Evolutionary conservation across 768 basidiomycete species (phyloP), one percentile per base, ranked within the genome.

Genomic region (Mycena sanguinolenta): DNA sequence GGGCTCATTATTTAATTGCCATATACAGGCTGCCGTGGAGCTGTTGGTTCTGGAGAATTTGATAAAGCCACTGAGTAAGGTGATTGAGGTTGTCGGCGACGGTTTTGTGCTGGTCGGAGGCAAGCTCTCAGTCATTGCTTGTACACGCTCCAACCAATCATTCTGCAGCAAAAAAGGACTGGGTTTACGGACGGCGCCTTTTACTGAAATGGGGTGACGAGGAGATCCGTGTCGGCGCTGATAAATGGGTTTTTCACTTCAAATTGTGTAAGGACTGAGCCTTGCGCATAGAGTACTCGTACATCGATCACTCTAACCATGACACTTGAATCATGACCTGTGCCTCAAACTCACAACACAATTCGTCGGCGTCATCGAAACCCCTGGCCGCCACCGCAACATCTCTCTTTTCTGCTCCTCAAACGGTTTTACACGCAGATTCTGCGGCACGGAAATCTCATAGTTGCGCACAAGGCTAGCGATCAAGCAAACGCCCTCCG

Each of bases 391-490:
- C 85, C 85, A 88, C 17, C 76, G 67, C 19, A 84, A 67, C n/a
- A 87, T 28, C 1, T 44, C 54, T 23, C 74, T 67, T 64, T 80
- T 80, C 67, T 85, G 85, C 62, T 82, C 78, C 17, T 74, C 79
- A 9, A 78, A 73, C 0, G 80, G 65, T 54, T 76, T 76, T 1
- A 54, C 72, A 39, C 65, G 71, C 34, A 87, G 72, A 54, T 83
- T 77, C 3, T 79, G 77, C 0, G 86, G 86, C 4, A 86, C 77
- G 0, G 77, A 73, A 32, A 89, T 77, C 64, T 82, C 76, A 74
- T 85, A 88, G 50, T 75, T 77, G 28, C 82, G 82, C 7, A 84
- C 80, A 50, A 88, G 71, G 55, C 80, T 82, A 8, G 87, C 84
- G 32, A 34, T 10, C 32, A n/a, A n/a, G 6, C 32, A 34, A 34